Evolutionary conservation across 257 asterid species (phyloP).

Genomic region (Solanum bulbocastanum): DNA sequence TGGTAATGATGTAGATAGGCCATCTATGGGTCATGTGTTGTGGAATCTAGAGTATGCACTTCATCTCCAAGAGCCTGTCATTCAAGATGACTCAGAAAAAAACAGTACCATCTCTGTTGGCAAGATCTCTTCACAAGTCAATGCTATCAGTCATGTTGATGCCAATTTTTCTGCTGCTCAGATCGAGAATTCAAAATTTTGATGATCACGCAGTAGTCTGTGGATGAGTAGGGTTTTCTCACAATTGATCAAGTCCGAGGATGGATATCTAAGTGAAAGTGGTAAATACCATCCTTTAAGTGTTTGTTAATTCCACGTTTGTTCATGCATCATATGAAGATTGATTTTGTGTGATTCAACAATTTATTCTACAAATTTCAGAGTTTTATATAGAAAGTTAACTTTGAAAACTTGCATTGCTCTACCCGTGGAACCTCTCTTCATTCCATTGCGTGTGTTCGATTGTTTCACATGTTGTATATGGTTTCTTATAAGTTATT

Average conservation of each 20-base stretch:
- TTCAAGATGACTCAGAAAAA: neutral
- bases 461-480: neutral
- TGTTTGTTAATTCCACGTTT: neutral
- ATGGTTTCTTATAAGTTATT: neutral
- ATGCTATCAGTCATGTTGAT: neutral
- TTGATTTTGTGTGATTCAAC: neutral
- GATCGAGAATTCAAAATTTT: neutral
- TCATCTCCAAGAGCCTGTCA: conserved; percentile 54
- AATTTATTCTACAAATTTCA: neutral
- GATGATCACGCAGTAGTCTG: neutral
- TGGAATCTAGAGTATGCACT: conserved; percentile 75
- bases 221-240: neutral
- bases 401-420: neutral
- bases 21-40: conserved; percentile 67
- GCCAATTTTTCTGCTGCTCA: neutral
- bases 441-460: neutral
- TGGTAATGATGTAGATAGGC: conserved; percentile 51
- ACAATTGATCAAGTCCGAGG: neutral
- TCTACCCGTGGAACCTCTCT: neutral
- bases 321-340: neutral
- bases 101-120: neutral
- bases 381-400: neutral
- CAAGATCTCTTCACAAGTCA: neutral
- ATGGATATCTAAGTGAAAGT: neutral
- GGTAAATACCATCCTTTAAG: neutral